Conservation (phyloP, 768 basidiomycete genomes). For the Leccinum incarnatum region DNA sequence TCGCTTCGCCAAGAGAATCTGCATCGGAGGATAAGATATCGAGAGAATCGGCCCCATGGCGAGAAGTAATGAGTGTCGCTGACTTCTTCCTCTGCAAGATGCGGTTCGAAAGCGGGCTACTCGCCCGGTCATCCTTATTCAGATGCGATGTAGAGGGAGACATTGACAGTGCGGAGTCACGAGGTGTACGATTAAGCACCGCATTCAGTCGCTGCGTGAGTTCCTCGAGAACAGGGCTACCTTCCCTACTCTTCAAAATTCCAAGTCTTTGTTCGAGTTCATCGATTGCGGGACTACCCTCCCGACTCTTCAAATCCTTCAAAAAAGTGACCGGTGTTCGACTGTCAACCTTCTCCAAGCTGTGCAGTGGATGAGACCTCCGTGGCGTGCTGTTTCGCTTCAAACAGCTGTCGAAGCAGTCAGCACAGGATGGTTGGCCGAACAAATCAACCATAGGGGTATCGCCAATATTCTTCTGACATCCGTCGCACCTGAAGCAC, state of each 20-base stretch:
- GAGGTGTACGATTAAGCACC: conserved; percentile 36
- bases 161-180: conserved; percentile 28
- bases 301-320: conserved; percentile 42
- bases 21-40: conserved; percentile 1
- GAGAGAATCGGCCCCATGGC: conserved; percentile 1
- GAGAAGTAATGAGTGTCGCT: conserved; percentile 8
- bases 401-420: conserved; percentile 78
- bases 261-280: conserved; percentile 63
- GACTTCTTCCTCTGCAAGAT: conserved; percentile 20
- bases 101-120: conserved; percentile 30
- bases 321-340: conserved; percentile 48
- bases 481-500: conserved; percentile 76
- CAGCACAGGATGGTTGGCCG: conserved; percentile 73
- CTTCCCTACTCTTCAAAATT: conserved; percentile 50
- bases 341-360: conserved; percentile 25
- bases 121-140: conserved; percentile 20
- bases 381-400: conserved; percentile 45
- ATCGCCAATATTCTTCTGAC: conserved; percentile 69
- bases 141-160: conserved; percentile 21
- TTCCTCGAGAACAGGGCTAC: conserved; percentile 54
- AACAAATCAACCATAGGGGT: conserved; percentile 80
- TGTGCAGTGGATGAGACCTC: conserved; percentile 38
- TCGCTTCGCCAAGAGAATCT: conserved; percentile 12
- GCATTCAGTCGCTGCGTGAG: conserved; percentile 44
- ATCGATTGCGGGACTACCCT: conserved; percentile 60